Evolutionary conservation across 345 rosid species (phyloP), one percentile per base, ranked within the genome.

Genomic region (Euphorbia pulcherrima): DNA sequence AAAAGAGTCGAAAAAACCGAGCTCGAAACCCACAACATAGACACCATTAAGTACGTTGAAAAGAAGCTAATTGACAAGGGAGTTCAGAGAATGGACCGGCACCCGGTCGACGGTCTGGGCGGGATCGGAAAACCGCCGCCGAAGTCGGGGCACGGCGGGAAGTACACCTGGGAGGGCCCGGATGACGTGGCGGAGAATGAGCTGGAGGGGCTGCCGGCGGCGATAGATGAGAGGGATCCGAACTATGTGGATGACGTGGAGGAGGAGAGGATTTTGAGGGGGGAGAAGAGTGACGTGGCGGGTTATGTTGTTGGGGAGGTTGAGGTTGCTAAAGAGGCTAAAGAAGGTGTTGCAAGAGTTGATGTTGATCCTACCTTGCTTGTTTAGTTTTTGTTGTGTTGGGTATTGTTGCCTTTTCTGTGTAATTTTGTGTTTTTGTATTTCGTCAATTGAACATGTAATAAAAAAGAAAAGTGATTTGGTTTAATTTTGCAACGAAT

Each of bases 131-230:
- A 60, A 24, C 88, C 80, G 1, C 88, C 97, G 1, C 80, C 90
- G 0, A 92, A 90, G 74, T 86, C 87, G 0, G 94, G 98, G 26
- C 96, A 68, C 72, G 94, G 96, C 0, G 97, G 98, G 6, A 92
- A 92, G 79, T 92, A 75, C 83, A 90, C 94, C n/a, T 90, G 98
- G 96, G 96, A 90, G 57, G 97, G 94, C 0, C 88, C 94, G 0
- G 82, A 37, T 14, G 84, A 74, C 52, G 0, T 68, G 74, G 83
- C 73, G 64, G 87, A 83, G 27, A 83, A 68, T 57, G 93, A 84
- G 85, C 57, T 90, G 71, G 69, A 64, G 1, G 75, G 80, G 1
- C 70, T 53, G 35, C 87, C 93, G 4, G 71, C 86, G 1, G 94
- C 96, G 7, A 70, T 92, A 20, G 96, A 92, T 27, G 85, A 86